Evolutionary conservation across 1,139 yeast species (phyloP), one percentile per base, ranked within the genome.

Genomic region (Citeromyces siamensis): DNA sequence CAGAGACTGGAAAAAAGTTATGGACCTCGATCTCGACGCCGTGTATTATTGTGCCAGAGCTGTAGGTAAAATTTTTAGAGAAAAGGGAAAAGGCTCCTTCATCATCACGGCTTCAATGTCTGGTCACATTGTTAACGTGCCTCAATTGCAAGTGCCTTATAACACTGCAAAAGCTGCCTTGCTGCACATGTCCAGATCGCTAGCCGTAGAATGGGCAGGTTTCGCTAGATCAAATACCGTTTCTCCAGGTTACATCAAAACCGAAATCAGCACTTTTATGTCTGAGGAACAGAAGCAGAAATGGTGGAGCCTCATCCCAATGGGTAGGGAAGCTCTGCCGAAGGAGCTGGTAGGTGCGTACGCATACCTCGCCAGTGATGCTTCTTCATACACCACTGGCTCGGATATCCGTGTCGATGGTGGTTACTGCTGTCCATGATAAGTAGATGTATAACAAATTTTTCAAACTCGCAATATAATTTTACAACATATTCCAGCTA

Each of bases 261-360:
- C 75, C 2, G 69, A 64, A 35, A 56, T 68, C 34, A 58, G 65
- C 17, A 60, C 53, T 35, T 59, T 59, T 35, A 55, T 64, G 27
- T 64, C 66, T 8, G 48, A 47, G 12, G 60, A 59, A 12, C 41
- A 49, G 36, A 35, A 40, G 22, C 37, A 39, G 4, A 38, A 62
- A 44, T 81, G 93, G 93, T 65, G 73, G 69, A 56, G 66, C 26
- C 55, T 76, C 50, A 81, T 75, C 36, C 96, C 96, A 28, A 50
- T 81, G 61, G 95, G 95, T 18, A 74, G 94, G 60, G 83, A 81
- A 53, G 84, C 79, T 26, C 58, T 68, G 35, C 73, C 94, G 10
- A 70, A 74, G 46, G 96, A 86, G 56, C 63, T 86, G 47, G 83
- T 76, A 9, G 95, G 95, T 41, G 94, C 94, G 4, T 86, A 83